Percentiles rank a stretch among this genome's conserved stretches.
phyloP scores from a whole-genome alignment of 2,329 filamentous ascomycete genomes.

The Epichloe sylvatica region DNA sequence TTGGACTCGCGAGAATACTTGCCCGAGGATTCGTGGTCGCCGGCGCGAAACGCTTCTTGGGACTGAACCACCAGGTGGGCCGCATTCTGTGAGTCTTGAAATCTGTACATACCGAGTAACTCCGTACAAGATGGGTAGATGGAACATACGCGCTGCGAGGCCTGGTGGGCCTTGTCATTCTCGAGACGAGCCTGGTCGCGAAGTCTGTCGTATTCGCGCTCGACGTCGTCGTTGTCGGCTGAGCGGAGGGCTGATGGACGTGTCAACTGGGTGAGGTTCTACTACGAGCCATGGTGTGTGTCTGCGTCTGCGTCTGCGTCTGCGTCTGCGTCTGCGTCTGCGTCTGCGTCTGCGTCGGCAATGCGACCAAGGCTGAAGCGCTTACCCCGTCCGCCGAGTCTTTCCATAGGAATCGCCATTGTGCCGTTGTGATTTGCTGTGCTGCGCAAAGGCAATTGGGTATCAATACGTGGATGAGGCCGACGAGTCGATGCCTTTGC shows the following conservation, averaged over 20 bases:
- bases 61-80: slow-evolving; percentile 29
- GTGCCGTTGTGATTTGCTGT: neutral
- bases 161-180: slow-evolving; percentile 61
- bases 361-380: neutral
- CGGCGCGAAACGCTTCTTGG: slow-evolving; percentile 65
- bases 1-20: slow-evolving; percentile 76
- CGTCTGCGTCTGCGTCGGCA: no score
- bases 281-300: neutral
- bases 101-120: neutral
- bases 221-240: slow-evolving; percentile 48
- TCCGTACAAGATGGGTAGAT: neutral
- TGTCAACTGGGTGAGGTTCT: neutral
- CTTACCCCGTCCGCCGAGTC: slow-evolving; percentile 28
- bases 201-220: slow-evolving; percentile 84
- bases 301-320: no score
- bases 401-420: slow-evolving; percentile 26
- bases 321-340: no score
- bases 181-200: slow-evolving; percentile 72
- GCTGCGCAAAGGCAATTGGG: neutral
- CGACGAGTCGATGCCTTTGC: neutral
- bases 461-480: neutral
- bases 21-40: slow-evolving; percentile 75
- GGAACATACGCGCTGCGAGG: slow-evolving; percentile 54
- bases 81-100: neutral
- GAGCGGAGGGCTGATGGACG: slow-evolving; percentile 56